phyloP scores from a whole-genome alignment of 73 alveolate genomes.

The Paramecium bursaria region DNA sequence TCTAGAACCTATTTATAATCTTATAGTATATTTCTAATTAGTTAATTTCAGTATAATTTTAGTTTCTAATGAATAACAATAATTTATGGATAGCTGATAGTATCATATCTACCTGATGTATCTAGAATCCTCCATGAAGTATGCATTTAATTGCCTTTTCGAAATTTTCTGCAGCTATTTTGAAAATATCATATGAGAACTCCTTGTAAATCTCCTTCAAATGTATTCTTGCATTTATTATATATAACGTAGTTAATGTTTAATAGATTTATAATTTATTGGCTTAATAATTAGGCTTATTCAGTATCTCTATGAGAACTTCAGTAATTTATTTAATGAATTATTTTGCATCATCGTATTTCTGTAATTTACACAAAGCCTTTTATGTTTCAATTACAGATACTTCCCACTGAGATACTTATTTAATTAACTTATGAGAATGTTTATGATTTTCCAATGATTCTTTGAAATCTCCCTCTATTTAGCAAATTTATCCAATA shows the following conservation, averaged over 20 bases:
- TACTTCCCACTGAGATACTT: constrained; percentile 55
- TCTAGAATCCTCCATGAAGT: constrained; percentile 53
- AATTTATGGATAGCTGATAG: background rate
- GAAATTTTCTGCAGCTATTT: background rate
- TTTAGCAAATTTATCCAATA: constrained; percentile 41
- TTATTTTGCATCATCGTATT: constrained; percentile 61
- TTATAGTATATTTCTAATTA: constrained; percentile 21
- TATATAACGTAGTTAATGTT: constrained; percentile 41
- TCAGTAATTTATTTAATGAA: constrained; percentile 63
- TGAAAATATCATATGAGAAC: constrained; percentile 39
- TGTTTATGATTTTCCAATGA: constrained; percentile 68
- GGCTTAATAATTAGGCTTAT: constrained; percentile 49
- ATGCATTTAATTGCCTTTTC: constrained; percentile 55
- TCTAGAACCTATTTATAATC: constrained; percentile 2
- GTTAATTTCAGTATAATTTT: constrained; percentile 38
- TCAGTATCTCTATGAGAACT: constrained; percentile 34
- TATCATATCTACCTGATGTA: constrained; percentile 9
- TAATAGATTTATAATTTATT: constrained; percentile 33
- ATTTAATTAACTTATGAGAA: constrained; percentile 66
- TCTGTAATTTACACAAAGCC: constrained; percentile 54
- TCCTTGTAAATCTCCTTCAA: constrained; percentile 33
- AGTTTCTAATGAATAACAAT: constrained; percentile 7
- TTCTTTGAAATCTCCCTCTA: constrained; percentile 68
- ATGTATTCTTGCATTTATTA: background rate
- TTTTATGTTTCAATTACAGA: constrained; percentile 53